Conservation (phyloP, 2,329 filamentous ascomycete species). For the Fonsecaea pedrosoi region DNA sequence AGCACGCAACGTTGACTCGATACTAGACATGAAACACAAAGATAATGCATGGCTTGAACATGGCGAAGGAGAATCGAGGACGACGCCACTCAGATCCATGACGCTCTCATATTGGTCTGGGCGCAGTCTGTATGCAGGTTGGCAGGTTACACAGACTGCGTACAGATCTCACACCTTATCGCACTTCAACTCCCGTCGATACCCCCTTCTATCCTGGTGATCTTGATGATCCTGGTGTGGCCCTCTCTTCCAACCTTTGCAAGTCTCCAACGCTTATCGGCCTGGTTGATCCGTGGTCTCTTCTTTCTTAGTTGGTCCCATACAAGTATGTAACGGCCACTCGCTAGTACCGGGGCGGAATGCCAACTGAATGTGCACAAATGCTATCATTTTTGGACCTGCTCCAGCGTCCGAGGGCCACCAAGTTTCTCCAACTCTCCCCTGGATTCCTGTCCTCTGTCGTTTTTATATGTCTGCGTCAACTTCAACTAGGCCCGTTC, state of each 20-base stretch:
- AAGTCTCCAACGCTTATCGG: not conserved
- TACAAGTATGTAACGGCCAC: not conserved
- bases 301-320: not conserved
- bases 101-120: slow-evolving; percentile 31
- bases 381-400: not conserved
- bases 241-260: not conserved
- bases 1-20: slow-evolving; percentile 8
- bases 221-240: not conserved
- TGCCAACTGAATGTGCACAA: not conserved
- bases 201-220: not conserved
- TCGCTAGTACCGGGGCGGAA: not conserved
- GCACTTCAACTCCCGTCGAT: not conserved
- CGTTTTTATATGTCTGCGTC: slow-evolving; percentile 2
- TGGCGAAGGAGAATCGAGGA: slow-evolving; percentile 25
- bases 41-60: slow-evolving; percentile 29
- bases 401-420: not conserved
- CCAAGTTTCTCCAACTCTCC: not conserved
- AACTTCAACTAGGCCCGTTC: not conserved
- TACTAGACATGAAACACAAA: not conserved
- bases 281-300: not conserved
- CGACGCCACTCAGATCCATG: slow-evolving; percentile 35
- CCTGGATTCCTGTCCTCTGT: not conserved
- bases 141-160: too few species aligned
- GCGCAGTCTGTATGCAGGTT: not conserved
- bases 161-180: not conserved